phyloP scores from a whole-genome alignment of 1,284 basidiomycete species.

The Leccinum angustisporum region DNA sequence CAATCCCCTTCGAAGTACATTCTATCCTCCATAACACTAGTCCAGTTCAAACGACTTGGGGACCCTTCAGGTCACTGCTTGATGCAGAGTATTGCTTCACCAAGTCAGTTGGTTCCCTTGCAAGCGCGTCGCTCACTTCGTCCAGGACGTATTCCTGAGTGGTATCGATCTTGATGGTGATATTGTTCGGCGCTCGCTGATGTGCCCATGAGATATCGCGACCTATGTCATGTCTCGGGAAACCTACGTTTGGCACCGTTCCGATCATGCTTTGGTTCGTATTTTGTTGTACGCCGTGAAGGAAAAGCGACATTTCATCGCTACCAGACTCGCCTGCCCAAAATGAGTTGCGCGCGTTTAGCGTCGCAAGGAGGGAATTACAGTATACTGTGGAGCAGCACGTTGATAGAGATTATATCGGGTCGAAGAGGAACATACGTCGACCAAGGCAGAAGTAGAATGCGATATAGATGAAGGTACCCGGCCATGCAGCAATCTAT shows the following conservation, averaged over 20 bases:
- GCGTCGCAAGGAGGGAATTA: constrained; percentile 51
- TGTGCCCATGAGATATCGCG: constrained; percentile 8
- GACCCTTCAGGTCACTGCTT: constrained; percentile 18
- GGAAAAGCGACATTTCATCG: constrained; percentile 36
- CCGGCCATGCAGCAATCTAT: constrained; percentile 41
- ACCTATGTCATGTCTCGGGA: background rate
- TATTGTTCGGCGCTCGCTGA: constrained; percentile 32
- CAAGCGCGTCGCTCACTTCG: constrained; percentile 22
- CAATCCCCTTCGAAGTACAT: constrained; percentile 8
- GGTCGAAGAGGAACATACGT: constrained; percentile 29
- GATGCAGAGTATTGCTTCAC: constrained; percentile 23
- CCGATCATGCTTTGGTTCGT: constrained; percentile 23
- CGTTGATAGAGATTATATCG: background rate
- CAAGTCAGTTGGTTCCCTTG: background rate
- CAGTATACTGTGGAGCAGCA: constrained; percentile 42
- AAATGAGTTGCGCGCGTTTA: constrained; percentile 46
- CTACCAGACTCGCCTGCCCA: constrained; percentile 25
- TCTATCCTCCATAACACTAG: background rate
- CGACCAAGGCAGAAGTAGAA: constrained; percentile 57
- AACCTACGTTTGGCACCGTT: constrained; percentile 17
- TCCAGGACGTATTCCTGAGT: constrained; percentile 33
- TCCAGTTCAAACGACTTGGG: constrained; percentile 19
- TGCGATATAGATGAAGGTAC: constrained; percentile 49
- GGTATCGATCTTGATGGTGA: constrained; percentile 36
- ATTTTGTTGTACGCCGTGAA: constrained; percentile 32